Percentiles rank a stretch among this genome's conserved stretches.
Evolutionary conservation across 2,329 filamentous ascomycete genomes (phyloP).

Genomic region (Colletotrichum plurivorum): DNA sequence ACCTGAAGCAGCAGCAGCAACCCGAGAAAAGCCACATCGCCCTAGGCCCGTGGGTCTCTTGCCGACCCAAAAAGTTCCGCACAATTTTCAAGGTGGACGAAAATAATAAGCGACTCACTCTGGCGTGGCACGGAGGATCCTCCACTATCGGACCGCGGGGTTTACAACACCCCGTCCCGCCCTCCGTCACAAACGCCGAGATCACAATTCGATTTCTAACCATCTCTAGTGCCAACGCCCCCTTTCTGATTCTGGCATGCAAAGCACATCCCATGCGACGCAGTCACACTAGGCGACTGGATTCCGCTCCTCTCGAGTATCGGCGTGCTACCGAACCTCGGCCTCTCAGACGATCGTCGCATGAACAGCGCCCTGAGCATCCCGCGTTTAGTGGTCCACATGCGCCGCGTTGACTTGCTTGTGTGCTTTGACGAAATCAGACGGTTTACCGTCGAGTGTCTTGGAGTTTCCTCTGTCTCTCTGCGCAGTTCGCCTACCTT

Average conservation of each 20-base stretch:
- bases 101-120: conserved; percentile 19
- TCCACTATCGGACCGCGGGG: conserved; percentile 28
- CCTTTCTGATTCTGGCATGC: conserved; percentile 7
- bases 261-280: background rate
- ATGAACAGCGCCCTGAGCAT: conserved; percentile 35
- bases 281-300: too few species aligned
- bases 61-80: background rate
- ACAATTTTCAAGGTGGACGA: background rate
- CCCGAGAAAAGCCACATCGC: conserved; percentile 11
- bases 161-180: conserved; percentile 37
- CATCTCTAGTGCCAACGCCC: background rate
- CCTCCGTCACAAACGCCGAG: conserved; percentile 37
- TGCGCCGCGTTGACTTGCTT: background rate
- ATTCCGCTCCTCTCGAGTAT: background rate
- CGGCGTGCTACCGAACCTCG: too few species aligned
- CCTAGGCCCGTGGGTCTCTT: background rate
- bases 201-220: conserved; percentile 36
- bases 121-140: background rate
- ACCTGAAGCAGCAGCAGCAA: conserved; percentile 26
- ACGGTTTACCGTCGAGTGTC: conserved; percentile 15
- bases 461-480: background rate
- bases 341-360: conserved; percentile 24
- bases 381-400: conserved; percentile 24
- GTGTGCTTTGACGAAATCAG: conserved; percentile 25
- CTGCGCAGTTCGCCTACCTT: background rate